Percentiles rank a stretch among this genome's conserved stretches.
Conservation (phyloP, 345 rosid species). For the Cochlearia excelsa region DNA sequence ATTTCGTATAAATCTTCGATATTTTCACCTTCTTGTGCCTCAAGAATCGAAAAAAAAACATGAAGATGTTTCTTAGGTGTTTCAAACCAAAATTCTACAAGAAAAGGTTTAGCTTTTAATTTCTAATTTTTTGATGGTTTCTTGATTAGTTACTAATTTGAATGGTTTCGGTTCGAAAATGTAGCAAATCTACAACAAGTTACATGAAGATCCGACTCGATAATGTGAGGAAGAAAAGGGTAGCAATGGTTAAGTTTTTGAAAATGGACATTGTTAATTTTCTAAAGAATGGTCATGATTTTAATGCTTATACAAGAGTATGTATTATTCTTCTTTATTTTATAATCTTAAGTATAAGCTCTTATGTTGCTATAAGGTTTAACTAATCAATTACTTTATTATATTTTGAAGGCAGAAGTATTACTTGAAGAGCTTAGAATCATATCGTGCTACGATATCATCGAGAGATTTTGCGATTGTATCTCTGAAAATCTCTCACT, state of each 20-base stretch:
- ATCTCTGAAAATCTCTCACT: constrained; percentile 44
- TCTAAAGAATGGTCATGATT: constrained; percentile 51
- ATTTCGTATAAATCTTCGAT: constrained; percentile 11
- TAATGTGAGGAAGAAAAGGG: constrained; percentile 55
- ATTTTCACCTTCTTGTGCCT: not conserved
- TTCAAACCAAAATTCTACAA: constrained; percentile 41
- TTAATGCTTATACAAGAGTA: constrained; percentile 77
- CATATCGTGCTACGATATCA: constrained; percentile 49
- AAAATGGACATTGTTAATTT: constrained; percentile 75
- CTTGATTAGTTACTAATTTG: not conserved
- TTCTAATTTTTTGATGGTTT: not conserved
- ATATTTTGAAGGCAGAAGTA: constrained; percentile 56
- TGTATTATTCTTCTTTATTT: constrained; percentile 1
- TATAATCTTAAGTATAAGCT: not conserved
- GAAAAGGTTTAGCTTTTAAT: constrained; percentile 22
- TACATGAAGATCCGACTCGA: constrained; percentile 57
- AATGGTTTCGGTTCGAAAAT: not conserved
- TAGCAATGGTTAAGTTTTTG: constrained; percentile 48
- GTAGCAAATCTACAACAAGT: constrained; percentile 59
- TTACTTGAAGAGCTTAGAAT: constrained; percentile 60
- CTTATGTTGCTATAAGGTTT: no score
- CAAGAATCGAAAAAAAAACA: constrained; percentile 5
- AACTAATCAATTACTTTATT: constrained; percentile 3
- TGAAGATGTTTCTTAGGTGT: constrained; percentile 29
- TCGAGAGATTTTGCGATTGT: constrained; percentile 52